Percentiles rank a stretch among this genome's conserved stretches.
Conservation (phyloP, 345 rosid genomes). For the Brassica juncea region DNA sequence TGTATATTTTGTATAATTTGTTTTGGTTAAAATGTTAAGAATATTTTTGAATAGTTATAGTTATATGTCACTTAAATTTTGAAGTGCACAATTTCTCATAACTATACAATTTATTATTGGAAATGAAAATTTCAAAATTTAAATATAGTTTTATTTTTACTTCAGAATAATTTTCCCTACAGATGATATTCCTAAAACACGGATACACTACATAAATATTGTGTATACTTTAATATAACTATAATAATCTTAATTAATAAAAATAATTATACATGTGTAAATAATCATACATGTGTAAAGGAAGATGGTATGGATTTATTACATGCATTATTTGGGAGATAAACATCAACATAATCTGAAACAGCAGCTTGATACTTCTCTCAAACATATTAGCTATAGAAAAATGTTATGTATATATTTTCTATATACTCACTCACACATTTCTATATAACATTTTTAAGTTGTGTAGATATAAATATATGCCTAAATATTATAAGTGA, state of each 20-base stretch:
- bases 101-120: not conserved
- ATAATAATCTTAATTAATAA: too few species aligned
- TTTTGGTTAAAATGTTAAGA: too few species aligned
- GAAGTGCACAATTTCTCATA: not conserved
- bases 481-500: not conserved
- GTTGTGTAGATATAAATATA: not conserved
- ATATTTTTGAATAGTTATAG: not conserved
- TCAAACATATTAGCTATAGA: not conserved
- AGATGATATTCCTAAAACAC: not conserved
- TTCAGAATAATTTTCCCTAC: not conserved
- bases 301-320: not conserved
- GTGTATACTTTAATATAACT: not conserved
- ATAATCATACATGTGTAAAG: too few species aligned
- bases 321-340: not conserved
- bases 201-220: not conserved
- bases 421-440: not conserved
- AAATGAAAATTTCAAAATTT: too few species aligned
- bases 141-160: not conserved
- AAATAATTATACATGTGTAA: too few species aligned
- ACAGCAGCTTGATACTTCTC: too few species aligned
- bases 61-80: not conserved
- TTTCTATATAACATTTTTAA: not conserved
- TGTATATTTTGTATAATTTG: too few species aligned
- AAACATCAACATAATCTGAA: not conserved
- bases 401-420: not conserved